phyloP scores from a whole-genome alignment of 192 early-diverging fungal species.

The Coemansia sp. region DNA sequence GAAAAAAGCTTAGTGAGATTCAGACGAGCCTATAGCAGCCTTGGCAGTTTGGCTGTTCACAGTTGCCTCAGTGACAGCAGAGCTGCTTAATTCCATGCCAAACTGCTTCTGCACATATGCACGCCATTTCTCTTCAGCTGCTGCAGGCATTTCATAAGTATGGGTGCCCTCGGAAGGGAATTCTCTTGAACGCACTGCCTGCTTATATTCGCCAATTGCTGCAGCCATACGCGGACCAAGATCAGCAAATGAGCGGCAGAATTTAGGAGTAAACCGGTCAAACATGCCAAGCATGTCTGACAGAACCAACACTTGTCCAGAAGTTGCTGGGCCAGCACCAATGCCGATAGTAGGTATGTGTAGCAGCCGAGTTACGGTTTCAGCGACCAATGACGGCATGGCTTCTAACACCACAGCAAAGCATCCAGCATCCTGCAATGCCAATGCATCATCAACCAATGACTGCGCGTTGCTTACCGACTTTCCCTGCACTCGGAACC shows the following conservation, averaged over 20 bases:
- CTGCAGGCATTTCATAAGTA: constrained; percentile 63
- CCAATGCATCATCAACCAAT: constrained; percentile 83
- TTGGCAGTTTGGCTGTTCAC: no score
- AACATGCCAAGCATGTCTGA: constrained; percentile 91
- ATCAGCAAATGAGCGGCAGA: constrained; percentile 84
- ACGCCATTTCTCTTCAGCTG: constrained; percentile 46
- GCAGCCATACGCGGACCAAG: constrained; percentile 70
- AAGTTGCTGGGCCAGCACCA: constrained; percentile 82
- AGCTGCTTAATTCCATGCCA: constrained; percentile 28
- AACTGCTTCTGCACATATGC: constrained; percentile 37
- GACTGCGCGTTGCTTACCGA: constrained; percentile 70
- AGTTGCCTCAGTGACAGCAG: no score
- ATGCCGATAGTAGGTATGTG: constrained; percentile 95
- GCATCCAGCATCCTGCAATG: constrained; percentile 87
- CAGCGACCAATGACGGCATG: constrained; percentile 85
- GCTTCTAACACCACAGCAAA: constrained; percentile 91
- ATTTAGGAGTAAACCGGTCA: constrained; percentile 89
- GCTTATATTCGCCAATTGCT: constrained; percentile 69
- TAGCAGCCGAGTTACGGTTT: constrained; percentile 75
- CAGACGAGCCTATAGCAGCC: no score
- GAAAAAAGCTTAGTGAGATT: no score
- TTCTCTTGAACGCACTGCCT: constrained; percentile 68
- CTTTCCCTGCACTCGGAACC: constrained; percentile 91
- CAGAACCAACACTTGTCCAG: constrained; percentile 93
- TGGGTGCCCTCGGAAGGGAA: constrained; percentile 78